phyloP scores from a whole-genome alignment of 1,284 basidiomycete genomes.

The Irpex rosettiformis region DNA sequence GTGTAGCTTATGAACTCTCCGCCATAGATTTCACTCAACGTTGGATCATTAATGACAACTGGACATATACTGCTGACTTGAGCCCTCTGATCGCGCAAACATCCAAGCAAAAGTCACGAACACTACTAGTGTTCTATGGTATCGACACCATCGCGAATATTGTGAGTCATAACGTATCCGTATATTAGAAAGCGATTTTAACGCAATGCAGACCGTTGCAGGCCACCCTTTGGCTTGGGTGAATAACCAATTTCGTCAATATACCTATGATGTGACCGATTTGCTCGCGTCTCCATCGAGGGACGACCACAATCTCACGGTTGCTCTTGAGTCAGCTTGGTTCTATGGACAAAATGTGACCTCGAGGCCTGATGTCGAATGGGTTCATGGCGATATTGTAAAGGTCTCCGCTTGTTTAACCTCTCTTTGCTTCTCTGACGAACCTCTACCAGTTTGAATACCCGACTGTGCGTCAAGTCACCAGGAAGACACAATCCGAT shows the following conservation, averaged over 20 bases:
- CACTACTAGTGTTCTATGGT: conserved; percentile 54
- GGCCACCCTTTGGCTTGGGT: conserved; percentile 53
- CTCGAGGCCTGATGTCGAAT: conserved; percentile 42
- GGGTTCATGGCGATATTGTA: conserved; percentile 32
- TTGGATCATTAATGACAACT: conserved; percentile 57
- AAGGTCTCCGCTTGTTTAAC: not conserved
- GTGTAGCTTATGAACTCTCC: conserved; percentile 35
- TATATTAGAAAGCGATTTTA: not conserved
- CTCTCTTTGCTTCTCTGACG: not conserved
- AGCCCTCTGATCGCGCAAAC: conserved; percentile 35
- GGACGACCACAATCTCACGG: conserved; percentile 41
- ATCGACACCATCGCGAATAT: conserved; percentile 59
- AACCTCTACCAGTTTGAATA: conserved; percentile 42
- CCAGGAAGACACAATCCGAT: conserved; percentile 52
- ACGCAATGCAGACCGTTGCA: conserved; percentile 39
- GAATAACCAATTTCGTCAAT: conserved; percentile 56
- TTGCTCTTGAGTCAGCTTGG: conserved; percentile 51
- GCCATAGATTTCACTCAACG: conserved; percentile 55
- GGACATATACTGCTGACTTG: conserved; percentile 60
- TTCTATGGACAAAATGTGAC: conserved; percentile 52
- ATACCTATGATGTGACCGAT: conserved; percentile 49
- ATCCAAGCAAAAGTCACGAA: conserved; percentile 27
- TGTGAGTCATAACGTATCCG: conserved; percentile 20
- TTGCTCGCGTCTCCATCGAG: conserved; percentile 30
- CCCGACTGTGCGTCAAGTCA: conserved; percentile 43